These are phyloP conservation scores for Komagataella pseudopastoris DNA, from an alignment of 805 yeast genomes.

Conservation along the genomic window DNA sequence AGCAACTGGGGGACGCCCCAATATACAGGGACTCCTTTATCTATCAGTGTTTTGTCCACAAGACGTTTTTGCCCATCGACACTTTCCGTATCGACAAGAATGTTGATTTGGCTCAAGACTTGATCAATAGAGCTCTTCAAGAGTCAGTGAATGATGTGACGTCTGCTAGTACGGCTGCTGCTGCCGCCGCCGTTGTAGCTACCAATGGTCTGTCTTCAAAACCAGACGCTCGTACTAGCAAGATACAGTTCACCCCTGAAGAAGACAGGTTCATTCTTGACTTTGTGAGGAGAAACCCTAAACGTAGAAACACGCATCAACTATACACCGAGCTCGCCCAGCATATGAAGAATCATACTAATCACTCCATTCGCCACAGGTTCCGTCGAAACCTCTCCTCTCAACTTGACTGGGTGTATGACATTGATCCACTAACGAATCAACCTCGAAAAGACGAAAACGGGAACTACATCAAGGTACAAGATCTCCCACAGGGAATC, in stretches of 20 bases:
- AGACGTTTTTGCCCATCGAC: background rate
- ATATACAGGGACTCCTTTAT: background rate
- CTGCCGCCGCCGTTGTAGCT: slow-evolving; percentile 1
- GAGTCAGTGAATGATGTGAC: background rate
- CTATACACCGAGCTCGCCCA: slow-evolving; percentile 51
- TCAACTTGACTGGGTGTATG: slow-evolving; percentile 31
- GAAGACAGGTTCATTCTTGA: slow-evolving; percentile 61
- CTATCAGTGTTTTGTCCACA: background rate
- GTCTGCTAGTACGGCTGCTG: background rate
- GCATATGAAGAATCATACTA: slow-evolving; percentile 52
- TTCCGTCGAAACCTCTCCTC: slow-evolving; percentile 30
- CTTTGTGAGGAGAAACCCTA: slow-evolving; percentile 53
- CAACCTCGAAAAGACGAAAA: slow-evolving; percentile 25
- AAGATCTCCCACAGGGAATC: slow-evolving; percentile 31
- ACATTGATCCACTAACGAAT: slow-evolving; percentile 29
- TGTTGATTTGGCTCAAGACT: background rate
- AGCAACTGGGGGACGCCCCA: background rate
- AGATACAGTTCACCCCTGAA: slow-evolving; percentile 42
- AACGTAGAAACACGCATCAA: slow-evolving; percentile 52
- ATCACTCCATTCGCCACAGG: slow-evolving; percentile 61
- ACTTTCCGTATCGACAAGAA: background rate
- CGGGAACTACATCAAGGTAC: slow-evolving; percentile 25
- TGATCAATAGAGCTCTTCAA: background rate
- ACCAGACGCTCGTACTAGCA: background rate
- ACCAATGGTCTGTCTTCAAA: background rate